Evolutionary conservation across 2,329 filamentous ascomycete species (phyloP), one percentile per base, ranked within the genome.

Genomic region (Nannizziopsis barbatae): DNA sequence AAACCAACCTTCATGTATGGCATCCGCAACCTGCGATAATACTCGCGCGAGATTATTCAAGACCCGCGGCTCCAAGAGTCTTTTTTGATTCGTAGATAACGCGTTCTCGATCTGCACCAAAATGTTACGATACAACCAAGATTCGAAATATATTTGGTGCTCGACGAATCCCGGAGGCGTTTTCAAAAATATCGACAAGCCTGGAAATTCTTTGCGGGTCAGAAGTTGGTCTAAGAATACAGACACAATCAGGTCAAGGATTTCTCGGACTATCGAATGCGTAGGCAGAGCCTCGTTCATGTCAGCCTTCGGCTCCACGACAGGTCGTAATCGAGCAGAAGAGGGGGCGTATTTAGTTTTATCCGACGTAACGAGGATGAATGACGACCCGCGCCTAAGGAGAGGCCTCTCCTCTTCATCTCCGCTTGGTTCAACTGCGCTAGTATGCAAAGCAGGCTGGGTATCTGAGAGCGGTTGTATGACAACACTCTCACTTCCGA

Each of bases 1-100:
- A 60, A 96, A 96, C 86, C 89, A 95, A 12, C 92, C 92, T 65
- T 96, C 92, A 56, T 92, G 95, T 10, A 95, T 83, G 5, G 87
- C 86, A 63, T 98, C 92, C 0, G 84, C 79, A 62, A 96, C 77
- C 60, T 96, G 86, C 2, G 78, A 71, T 30, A 82, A 80, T 53
- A 95, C 84, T 10, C 88, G 79, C 0, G 84, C 82, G 60, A 98
- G 73, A 56, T 98, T 98, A 3, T 84, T 90, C 43, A 98, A 71
- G 1, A 93, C 77, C 52, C 83, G 81, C 1, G 92, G 86, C 61
- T 96, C 89, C 49, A 79, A 77, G 1, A 96, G 72, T 0, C 83
- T 69, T 48, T 81, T 80, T 58, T 85, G 80, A 54, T 89, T 78
- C 1, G 83, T 67, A 52, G 86, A 79, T 7, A 96, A 74, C 17